Evolutionary conservation across 352 stramenopile genomes (phyloP).

Genomic region (Peronospora destructor): DNA sequence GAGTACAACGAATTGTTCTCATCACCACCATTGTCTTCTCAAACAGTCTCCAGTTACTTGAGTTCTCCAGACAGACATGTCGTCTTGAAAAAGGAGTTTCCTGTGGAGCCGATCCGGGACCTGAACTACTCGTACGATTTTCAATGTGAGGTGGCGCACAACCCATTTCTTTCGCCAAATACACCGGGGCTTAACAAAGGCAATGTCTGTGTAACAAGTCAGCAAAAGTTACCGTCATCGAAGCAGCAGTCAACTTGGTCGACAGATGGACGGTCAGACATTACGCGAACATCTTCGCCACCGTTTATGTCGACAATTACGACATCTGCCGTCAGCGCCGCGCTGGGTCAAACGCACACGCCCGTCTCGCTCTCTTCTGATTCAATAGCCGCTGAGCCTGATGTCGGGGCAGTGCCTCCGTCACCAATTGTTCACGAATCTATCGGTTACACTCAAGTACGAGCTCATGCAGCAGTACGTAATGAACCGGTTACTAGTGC

Average conservation of each 20-base stretch:
- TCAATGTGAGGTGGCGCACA: conserved; percentile 44
- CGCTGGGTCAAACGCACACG: background rate
- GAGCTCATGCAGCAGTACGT: background rate
- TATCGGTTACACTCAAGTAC: conserved; percentile 18
- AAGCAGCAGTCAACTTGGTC: conserved; percentile 3
- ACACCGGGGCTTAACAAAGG: conserved; percentile 4
- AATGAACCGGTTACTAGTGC: conserved; percentile 1
- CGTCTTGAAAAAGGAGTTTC: conserved; percentile 8
- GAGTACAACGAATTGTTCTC: conserved; percentile 32
- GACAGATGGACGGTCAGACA: background rate
- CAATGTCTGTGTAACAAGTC: background rate
- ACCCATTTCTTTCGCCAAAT: conserved; percentile 41
- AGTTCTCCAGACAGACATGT: conserved; percentile 17
- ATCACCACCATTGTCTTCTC: conserved; percentile 12
- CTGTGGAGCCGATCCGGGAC: conserved; percentile 44
- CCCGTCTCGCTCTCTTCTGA: background rate
- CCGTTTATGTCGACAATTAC: background rate
- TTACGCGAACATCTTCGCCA: background rate
- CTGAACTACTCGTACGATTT: conserved; percentile 64
- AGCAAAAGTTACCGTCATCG: conserved; percentile 1
- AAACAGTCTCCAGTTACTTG: conserved; percentile 20
- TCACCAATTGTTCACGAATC: conserved; percentile 13
- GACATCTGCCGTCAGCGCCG: background rate
- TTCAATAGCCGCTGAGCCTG: conserved; percentile 3
- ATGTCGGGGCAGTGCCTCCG: conserved; percentile 6